Evolutionary conservation across 176 grass and related monocot species (phyloP).

Genomic region (Carex scoparia): DNA sequence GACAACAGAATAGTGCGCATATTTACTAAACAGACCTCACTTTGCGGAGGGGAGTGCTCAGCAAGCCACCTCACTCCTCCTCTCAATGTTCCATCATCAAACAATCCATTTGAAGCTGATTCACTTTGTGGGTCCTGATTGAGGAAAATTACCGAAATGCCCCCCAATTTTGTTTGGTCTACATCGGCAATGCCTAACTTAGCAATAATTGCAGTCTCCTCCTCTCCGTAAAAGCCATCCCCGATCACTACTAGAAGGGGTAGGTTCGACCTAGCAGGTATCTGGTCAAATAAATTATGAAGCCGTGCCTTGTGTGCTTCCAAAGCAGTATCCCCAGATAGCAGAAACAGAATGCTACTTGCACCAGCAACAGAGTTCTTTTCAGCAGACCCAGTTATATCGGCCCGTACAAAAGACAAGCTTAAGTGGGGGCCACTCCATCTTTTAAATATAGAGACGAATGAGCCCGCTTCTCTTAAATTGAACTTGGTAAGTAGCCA

Average conservation of each 20-base stretch:
- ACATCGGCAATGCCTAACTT: slow-evolving; percentile 46
- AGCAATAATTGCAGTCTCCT: slow-evolving; percentile 41
- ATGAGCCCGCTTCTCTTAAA: slow-evolving; percentile 35
- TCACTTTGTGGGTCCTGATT: slow-evolving; percentile 23
- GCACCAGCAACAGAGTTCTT: slow-evolving; percentile 34
- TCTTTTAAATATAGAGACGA: slow-evolving; percentile 59
- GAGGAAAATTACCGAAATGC: slow-evolving; percentile 64
- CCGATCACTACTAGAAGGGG: slow-evolving; percentile 73
- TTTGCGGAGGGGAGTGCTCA: slow-evolving; percentile 48
- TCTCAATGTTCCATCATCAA: slow-evolving; percentile 58
- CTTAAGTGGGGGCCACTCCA: slow-evolving; percentile 52
- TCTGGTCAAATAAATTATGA: slow-evolving; percentile 42
- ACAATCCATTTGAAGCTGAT: slow-evolving; percentile 42
- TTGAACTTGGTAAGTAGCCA: slow-evolving; percentile 80
- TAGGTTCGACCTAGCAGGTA: slow-evolving; percentile 59
- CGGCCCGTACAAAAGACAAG: slow-evolving; percentile 59
- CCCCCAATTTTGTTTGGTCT: slow-evolving; percentile 40
- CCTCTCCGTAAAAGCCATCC: slow-evolving; percentile 44
- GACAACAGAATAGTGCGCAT: slow-evolving; percentile 41
- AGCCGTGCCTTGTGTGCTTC: slow-evolving; percentile 57
- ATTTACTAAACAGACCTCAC: slow-evolving; percentile 52
- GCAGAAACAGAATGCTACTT: slow-evolving; percentile 58
- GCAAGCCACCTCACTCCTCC: slow-evolving; percentile 71
- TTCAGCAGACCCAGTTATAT: slow-evolving; percentile 38
- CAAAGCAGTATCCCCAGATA: slow-evolving; percentile 69